Evolutionary conservation across 495 filamentous ascomycete genomes (phyloP).

Genomic region (Daldinia bambusicola): DNA sequence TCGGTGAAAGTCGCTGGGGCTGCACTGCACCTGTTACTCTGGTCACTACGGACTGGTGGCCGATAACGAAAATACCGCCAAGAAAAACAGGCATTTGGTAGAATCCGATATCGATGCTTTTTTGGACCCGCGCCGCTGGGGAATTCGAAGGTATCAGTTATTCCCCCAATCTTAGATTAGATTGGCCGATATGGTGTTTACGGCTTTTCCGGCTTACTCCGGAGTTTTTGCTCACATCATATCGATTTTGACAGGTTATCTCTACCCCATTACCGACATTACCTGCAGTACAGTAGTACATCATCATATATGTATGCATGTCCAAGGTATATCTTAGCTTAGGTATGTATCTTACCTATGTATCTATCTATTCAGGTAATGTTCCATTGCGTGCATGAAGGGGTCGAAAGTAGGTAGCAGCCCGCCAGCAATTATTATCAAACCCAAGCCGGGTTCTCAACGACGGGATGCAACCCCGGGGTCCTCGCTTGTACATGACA

Average conservation of each 20-base stretch:
- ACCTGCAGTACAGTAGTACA: background rate
- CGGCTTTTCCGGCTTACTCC: constrained; percentile 15
- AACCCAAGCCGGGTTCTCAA: constrained; percentile 5
- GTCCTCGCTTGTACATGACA: constrained; percentile 17
- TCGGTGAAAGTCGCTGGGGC: constrained; percentile 2
- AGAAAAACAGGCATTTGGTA: constrained; percentile 10
- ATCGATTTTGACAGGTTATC: background rate
- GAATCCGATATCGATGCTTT: constrained; percentile 18
- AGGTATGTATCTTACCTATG: too few species aligned
- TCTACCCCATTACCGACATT: too few species aligned
- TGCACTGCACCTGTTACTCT: too few species aligned
- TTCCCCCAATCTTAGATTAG: constrained; percentile 8
- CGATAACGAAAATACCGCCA: constrained; percentile 22
- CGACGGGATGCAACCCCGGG: constrained; percentile 19
- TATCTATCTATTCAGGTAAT: too few species aligned
- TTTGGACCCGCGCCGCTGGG: background rate
- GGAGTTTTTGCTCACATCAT: constrained; percentile 32
- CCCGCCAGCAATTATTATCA: constrained; percentile 17
- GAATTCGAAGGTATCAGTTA: constrained; percentile 16
- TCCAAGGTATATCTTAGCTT: too few species aligned
- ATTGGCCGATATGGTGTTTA: constrained; percentile 15
- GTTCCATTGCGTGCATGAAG: constrained; percentile 34
- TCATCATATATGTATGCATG: too few species aligned
- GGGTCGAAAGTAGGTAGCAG: background rate
- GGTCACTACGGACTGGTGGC: background rate